Conservation (phyloP, 306 rosid species). For the Hylodesmum podocarpum region DNA sequence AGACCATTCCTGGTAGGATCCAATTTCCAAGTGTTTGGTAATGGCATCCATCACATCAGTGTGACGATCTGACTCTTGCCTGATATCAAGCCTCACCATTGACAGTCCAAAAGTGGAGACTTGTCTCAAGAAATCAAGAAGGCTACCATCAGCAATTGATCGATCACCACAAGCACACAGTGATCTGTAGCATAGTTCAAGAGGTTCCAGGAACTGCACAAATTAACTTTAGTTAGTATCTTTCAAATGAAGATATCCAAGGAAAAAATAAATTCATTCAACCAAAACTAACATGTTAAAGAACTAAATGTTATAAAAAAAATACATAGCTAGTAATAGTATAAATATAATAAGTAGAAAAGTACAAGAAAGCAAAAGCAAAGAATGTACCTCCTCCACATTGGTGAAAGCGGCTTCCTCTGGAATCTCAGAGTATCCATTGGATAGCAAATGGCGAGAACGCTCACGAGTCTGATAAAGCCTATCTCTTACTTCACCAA, state of each 20-base stretch:
- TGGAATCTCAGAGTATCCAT: conserved; percentile 85
- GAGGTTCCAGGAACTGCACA: conserved; percentile 89
- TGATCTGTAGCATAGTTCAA: conserved; percentile 90
- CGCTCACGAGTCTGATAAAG: conserved; percentile 97
- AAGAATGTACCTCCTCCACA: conserved; percentile 66
- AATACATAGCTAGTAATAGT: neutral
- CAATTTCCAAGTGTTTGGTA: conserved; percentile 84
- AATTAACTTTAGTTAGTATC: conserved; percentile 38
- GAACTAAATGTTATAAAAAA: neutral
- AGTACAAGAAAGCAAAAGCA: neutral
- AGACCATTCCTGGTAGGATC: conserved; percentile 93
- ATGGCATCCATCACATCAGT: conserved; percentile 90
- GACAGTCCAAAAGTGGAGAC: conserved; percentile 97
- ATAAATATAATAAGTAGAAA: neutral
- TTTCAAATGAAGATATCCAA: neutral
- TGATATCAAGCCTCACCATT: conserved; percentile 86
- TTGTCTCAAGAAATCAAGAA: conserved; percentile 96
- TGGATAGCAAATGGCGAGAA: conserved; percentile 79
- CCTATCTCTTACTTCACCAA: conserved; percentile 92
- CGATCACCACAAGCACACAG: conserved; percentile 89
- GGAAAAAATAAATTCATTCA: conserved; percentile 3
- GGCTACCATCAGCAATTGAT: conserved; percentile 92
- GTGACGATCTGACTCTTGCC: conserved; percentile 97
- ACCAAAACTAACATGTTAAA: neutral
- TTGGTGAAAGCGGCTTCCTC: conserved; percentile 83